phyloP scores from a whole-genome alignment of 208 protist species.

The Entamoeba dispar region DNA sequence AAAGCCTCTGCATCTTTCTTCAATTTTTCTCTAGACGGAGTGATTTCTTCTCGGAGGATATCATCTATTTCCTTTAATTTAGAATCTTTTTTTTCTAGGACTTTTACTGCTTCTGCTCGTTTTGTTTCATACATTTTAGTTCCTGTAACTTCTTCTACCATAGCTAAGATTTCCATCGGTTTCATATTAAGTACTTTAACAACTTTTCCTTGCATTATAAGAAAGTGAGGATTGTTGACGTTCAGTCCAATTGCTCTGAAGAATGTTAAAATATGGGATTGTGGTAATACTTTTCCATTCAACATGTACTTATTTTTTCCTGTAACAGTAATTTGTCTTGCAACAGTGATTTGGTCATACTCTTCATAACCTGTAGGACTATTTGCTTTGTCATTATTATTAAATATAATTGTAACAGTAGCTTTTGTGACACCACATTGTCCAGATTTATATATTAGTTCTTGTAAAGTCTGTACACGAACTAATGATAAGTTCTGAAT shows the following conservation, averaged over 20 bases:
- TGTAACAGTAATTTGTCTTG: constrained; percentile 52
- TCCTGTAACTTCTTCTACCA: constrained; percentile 97
- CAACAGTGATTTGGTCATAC: constrained; percentile 81
- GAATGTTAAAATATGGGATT: constrained; percentile 83
- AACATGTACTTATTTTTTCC: constrained; percentile 91
- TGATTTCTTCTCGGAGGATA: constrained; percentile 60
- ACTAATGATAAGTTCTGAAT: constrained; percentile 85
- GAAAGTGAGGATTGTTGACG: constrained; percentile 98
- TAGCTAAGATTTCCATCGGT: constrained; percentile 79
- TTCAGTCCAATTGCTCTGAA: constrained; percentile 98
- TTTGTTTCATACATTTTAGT: constrained; percentile 95
- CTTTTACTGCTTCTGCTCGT: constrained; percentile 70
- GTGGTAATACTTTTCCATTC: constrained; percentile 80
- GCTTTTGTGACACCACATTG: constrained; percentile 94
- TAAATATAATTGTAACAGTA: constrained; percentile 90
- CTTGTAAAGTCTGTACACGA: constrained; percentile 71
- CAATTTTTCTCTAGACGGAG: constrained; percentile 55
- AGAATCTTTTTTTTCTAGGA: constrained; percentile 88
- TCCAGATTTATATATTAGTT: constrained; percentile 96
- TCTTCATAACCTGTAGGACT: constrained; percentile 85
- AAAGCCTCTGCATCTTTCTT: constrained; percentile 37
- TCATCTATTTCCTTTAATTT: constrained; percentile 87
- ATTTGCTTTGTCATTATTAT: constrained; percentile 73
- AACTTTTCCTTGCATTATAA: constrained; percentile 98
- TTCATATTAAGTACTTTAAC: constrained; percentile 96